Percentiles rank a stretch among this genome's conserved stretches.
Conservation (phyloP, 805 yeast species). For the Lachancea mirantina region DNA sequence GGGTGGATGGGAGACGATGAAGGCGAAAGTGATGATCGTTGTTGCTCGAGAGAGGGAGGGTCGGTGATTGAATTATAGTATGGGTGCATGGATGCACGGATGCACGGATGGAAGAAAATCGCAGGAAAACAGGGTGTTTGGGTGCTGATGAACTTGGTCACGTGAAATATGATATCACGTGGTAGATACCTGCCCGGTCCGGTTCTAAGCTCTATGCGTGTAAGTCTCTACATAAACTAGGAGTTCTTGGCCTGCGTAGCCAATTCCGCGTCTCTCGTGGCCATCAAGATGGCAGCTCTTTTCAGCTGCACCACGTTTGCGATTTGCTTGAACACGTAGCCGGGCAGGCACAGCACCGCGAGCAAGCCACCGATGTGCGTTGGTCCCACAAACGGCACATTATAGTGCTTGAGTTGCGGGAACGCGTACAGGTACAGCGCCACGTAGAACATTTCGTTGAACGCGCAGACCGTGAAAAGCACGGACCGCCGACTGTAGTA, state of each 20-base stretch:
- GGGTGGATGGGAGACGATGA: no score
- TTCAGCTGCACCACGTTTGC: slow-evolving; percentile 84
- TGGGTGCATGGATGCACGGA: no score
- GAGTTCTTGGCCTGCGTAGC: no score
- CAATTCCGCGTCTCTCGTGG: slow-evolving; percentile 57
- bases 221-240: no score
- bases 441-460: slow-evolving; percentile 88
- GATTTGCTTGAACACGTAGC: slow-evolving; percentile 85
- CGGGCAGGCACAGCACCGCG: slow-evolving; percentile 62
- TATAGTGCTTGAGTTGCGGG: slow-evolving; percentile 18
- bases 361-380: slow-evolving; percentile 56
- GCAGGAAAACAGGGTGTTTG: no score
- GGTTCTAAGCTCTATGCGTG: no score
- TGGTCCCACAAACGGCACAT: slow-evolving; percentile 22
- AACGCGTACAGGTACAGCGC: slow-evolving; percentile 78
- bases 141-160: slow-evolving; percentile 6
- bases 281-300: slow-evolving; percentile 77
- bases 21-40: no score
- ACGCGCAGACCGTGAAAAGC: slow-evolving; percentile 81
- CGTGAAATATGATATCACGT: no score
- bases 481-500: slow-evolving; percentile 84
- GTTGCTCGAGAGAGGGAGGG: no score
- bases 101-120: no score
- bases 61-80: no score
- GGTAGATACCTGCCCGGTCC: no score